Conservation (phyloP, 1,139 yeast genomes). For the Debaryomyces subglobosus region DNA sequence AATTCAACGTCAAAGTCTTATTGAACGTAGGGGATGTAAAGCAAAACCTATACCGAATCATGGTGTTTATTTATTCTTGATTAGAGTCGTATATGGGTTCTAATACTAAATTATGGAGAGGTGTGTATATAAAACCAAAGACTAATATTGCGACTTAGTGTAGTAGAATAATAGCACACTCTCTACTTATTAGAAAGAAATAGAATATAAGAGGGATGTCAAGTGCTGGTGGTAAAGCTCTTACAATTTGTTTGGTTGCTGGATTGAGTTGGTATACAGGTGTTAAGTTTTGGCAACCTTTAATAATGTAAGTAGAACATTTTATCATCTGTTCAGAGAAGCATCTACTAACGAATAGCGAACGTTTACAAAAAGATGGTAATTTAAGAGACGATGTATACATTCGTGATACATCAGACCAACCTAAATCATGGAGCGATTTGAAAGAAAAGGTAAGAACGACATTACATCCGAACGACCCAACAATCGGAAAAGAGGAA, state of each 20-base stretch:
- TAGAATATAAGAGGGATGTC: slow-evolving; percentile 22
- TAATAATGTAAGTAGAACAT: slow-evolving; percentile 59
- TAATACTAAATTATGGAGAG: not conserved
- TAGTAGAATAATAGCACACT: not conserved
- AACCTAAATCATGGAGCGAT: slow-evolving; percentile 45
- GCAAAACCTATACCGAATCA: too few species aligned
- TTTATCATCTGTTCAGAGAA: not conserved
- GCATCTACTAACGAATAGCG: slow-evolving; percentile 42
- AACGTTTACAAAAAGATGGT: slow-evolving; percentile 69
- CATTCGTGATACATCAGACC: slow-evolving; percentile 45
- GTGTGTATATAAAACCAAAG: not conserved
- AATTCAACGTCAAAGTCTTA: too few species aligned
- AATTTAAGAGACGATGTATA: slow-evolving; percentile 60
- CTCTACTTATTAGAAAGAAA: not conserved
- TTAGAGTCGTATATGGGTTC: not conserved
- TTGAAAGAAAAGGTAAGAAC: slow-evolving; percentile 31
- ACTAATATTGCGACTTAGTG: not conserved
- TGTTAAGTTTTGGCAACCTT: slow-evolving; percentile 71
- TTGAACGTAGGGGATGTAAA: too few species aligned
- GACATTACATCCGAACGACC: slow-evolving; percentile 24
- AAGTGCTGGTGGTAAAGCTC: slow-evolving; percentile 26
- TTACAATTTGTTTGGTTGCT: slow-evolving; percentile 34
- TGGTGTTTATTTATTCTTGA: too few species aligned
- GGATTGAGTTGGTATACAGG: slow-evolving; percentile 54
- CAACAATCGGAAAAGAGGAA: slow-evolving; percentile 58